Base-by-base conservation (phyloP, 495 filamentous ascomycete genomes). In the Astrocystis sublimbata region DNA sequence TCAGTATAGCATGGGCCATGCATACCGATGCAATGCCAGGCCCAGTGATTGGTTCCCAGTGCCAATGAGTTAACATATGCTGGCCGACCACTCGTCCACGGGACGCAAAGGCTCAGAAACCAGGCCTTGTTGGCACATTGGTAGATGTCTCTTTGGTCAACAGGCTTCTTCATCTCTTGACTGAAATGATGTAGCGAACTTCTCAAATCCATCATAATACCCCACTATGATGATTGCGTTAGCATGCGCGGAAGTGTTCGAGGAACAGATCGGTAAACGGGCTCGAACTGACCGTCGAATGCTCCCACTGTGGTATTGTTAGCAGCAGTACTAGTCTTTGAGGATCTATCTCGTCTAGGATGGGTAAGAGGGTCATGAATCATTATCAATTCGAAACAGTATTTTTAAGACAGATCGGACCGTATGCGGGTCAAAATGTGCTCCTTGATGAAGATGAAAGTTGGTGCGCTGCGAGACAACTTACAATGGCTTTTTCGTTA, bases 171-270 rank as follows among this genome's bases (percentile, higher is more conserved):
- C 15, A 28, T 30, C 17, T 52, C 23, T n/a, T 17, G 5, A 6
- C 6, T 42, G 36, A 60, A 60, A 0, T 4, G 0, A 12, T 21
- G 9, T 42, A 50, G 4, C 1, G 0, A 4, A 1, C 3, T 2
- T 40, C 56, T 59, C 2, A 2, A 2, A 4, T n/a, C n/a, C n/a
- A 1, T 0, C 6, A 6, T 1, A 2, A 2, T 0, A 10, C 55
- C 13, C 56, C 56, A 59, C 56, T 59, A 2, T 17, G 33, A 5
- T 59, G 19, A 31, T 4, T 13, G 23, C 17, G 13, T 58, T 28
- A 49, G 56, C 30, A 36, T n/a, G 28, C 24, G 15, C 35, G 12
- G 3, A 19, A 4, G 5, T 15, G 1, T 0, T 19, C 21, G 7
- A 52, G 3, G 5, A 24, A 2, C 3, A 17, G 15, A 1, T 35